Conservation (phyloP, 306 rosid species). For the Quercus alba region DNA sequence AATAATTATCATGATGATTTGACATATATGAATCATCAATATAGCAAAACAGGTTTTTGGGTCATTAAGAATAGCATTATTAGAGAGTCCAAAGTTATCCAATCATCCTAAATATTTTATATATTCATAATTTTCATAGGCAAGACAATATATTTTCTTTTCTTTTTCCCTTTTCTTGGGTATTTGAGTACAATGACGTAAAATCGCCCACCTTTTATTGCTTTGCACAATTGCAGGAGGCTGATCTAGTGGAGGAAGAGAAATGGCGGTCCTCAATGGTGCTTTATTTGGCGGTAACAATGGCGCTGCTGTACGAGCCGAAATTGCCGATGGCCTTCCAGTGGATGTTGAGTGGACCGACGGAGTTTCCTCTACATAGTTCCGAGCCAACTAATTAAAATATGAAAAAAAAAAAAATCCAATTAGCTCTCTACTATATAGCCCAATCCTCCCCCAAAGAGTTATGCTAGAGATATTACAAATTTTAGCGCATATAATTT, state of each 20-base stretch:
- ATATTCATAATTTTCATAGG: not conserved
- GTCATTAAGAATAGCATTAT: not conserved
- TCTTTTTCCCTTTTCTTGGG: not conserved
- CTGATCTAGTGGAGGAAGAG: conserved; percentile 60
- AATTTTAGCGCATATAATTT: too few relatives aligned
- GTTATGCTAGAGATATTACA: too few relatives aligned
- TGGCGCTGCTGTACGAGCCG: conserved; percentile 41
- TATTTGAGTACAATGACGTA: not conserved
- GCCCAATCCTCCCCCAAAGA: not conserved
- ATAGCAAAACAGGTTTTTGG: not conserved
- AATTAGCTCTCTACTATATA: conserved; percentile 18
- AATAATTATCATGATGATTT: not conserved
- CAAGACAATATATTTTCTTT: not conserved
- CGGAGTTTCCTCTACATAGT: conserved; percentile 41
- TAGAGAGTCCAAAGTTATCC: not conserved
- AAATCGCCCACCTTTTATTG: conserved; percentile 49
- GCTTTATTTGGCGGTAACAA: conserved; percentile 41
- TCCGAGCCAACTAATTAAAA: conserved; percentile 56
- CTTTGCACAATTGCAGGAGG: conserved; percentile 38
- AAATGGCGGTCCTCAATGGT: conserved; percentile 50
- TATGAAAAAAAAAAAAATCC: conserved; percentile 1
- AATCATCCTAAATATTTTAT: not conserved
- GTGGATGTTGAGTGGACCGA: conserved; percentile 47
- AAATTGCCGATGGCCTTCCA: conserved; percentile 38
- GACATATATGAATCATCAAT: not conserved